Evolutionary conservation across 192 early-diverging fungal genomes (phyloP).

Genomic region (Coemansia guatemalensis): DNA sequence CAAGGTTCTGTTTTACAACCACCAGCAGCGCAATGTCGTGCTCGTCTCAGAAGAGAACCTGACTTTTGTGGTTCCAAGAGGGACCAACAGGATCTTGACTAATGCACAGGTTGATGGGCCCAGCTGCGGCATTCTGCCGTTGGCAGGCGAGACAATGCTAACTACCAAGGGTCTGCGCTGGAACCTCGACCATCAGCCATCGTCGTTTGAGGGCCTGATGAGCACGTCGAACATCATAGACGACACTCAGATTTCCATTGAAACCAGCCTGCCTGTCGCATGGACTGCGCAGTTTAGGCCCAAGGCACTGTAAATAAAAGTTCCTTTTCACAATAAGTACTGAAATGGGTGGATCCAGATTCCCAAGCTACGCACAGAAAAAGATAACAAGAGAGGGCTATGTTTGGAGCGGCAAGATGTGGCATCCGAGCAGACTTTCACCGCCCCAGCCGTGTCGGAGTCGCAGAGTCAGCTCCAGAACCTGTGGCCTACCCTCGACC

Average conservation of each 20-base stretch:
- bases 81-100: slow-evolving; percentile 66
- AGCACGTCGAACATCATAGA: slow-evolving; percentile 84
- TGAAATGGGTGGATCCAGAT: background rate
- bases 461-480: slow-evolving; percentile 12
- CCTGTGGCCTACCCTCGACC: slow-evolving; percentile 24
- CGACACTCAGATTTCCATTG: slow-evolving; percentile 56
- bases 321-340: background rate
- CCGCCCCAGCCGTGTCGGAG: slow-evolving; percentile 49
- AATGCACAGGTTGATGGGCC: slow-evolving; percentile 70
- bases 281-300: slow-evolving; percentile 78
- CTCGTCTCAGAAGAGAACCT: slow-evolving; percentile 75
- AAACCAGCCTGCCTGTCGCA: slow-evolving; percentile 70
- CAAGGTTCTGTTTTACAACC: slow-evolving; percentile 67
- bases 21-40: slow-evolving; percentile 56
- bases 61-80: slow-evolving; percentile 60
- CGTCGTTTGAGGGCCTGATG: slow-evolving; percentile 74
- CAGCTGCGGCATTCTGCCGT: slow-evolving; percentile 85
- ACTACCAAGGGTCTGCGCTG: slow-evolving; percentile 79
- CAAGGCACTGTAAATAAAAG: background rate
- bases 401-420: slow-evolving; percentile 27
- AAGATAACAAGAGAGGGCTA: background rate
- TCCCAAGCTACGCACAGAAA: background rate
- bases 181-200: slow-evolving; percentile 61
- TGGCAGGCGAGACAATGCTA: slow-evolving; percentile 61
- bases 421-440: slow-evolving; percentile 45